These are phyloP conservation scores for Dipsacomyces acuminosporus DNA, from an alignment of 371 early-diverging fungal genomes.

Conservation along the genomic window DNA sequence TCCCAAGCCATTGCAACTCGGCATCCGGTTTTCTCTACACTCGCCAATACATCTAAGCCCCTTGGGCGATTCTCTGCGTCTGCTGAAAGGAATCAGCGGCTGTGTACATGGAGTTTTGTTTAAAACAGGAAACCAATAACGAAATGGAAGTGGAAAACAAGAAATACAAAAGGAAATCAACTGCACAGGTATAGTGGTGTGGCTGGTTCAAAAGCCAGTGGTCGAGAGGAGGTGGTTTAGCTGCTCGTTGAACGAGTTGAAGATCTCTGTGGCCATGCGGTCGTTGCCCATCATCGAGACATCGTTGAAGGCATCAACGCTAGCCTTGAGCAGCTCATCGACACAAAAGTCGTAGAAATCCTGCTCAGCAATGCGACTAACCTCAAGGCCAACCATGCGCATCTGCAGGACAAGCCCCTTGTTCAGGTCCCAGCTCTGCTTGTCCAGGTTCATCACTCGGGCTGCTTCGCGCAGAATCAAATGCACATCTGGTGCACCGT, in stretches of 20 bases:
- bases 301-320: constrained; percentile 41
- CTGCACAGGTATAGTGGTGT: no score
- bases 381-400: constrained; percentile 35
- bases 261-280: constrained; percentile 31
- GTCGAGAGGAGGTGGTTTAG: constrained; percentile 1
- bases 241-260: constrained; percentile 40
- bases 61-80: no score
- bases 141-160: neutral
- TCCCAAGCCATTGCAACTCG: no score
- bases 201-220: no score
- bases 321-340: constrained; percentile 44
- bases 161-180: neutral
- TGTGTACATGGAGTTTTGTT: no score
- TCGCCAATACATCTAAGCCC: no score
- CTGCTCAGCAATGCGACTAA: constrained; percentile 45
- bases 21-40: no score
- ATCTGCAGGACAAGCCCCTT: constrained; percentile 34
- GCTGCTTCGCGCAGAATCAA: no score
- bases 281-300: constrained; percentile 41
- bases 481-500: no score
- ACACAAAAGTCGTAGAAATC: constrained; percentile 47
- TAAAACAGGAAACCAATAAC: no score
- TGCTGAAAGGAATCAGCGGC: no score
- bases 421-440: constrained; percentile 5
- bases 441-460: no score